These are phyloP conservation scores for Clavariopsis aquatica DNA, from an alignment of 495 filamentous ascomycete species.

Conservation along the genomic window DNA sequence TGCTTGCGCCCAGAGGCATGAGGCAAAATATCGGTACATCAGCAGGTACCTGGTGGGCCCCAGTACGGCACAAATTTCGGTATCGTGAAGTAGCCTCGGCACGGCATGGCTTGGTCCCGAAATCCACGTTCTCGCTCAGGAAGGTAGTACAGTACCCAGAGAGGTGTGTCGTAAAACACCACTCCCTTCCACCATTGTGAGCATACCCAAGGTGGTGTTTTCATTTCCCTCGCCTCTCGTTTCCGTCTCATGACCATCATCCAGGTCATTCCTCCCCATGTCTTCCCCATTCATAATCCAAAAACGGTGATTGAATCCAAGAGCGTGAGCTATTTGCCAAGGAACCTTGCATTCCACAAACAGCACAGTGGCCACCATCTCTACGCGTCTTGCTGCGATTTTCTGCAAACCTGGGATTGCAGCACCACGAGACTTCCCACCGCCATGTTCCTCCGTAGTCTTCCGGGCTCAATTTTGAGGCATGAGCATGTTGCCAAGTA, in stretches of 20 bases:
- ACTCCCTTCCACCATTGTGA: neutral
- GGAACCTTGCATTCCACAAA: neutral
- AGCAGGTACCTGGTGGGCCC: neutral
- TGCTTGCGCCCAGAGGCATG: neutral
- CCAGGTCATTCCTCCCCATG: neutral
- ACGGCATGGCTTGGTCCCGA: neutral
- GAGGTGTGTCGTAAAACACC: neutral
- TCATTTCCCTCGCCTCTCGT: neutral
- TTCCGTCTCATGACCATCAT: neutral
- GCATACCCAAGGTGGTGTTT: conserved; percentile 1
- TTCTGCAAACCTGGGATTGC: too few relatives aligned
- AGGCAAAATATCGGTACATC: conserved; percentile 1
- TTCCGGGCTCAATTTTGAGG: too few relatives aligned
- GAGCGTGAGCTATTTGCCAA: neutral
- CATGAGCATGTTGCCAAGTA: too few relatives aligned
- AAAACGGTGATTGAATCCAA: neutral
- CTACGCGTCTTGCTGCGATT: too few relatives aligned
- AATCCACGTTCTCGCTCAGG: conserved; percentile 1
- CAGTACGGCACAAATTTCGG: neutral
- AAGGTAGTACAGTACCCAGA: conserved; percentile 6
- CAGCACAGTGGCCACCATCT: neutral
- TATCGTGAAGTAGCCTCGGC: neutral
- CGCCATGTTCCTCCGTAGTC: too few relatives aligned
- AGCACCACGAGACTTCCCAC: too few relatives aligned
- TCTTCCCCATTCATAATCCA: neutral